phyloP scores from a whole-genome alignment of 75 land plant species.

The Sequoiadendron giganteum region DNA sequence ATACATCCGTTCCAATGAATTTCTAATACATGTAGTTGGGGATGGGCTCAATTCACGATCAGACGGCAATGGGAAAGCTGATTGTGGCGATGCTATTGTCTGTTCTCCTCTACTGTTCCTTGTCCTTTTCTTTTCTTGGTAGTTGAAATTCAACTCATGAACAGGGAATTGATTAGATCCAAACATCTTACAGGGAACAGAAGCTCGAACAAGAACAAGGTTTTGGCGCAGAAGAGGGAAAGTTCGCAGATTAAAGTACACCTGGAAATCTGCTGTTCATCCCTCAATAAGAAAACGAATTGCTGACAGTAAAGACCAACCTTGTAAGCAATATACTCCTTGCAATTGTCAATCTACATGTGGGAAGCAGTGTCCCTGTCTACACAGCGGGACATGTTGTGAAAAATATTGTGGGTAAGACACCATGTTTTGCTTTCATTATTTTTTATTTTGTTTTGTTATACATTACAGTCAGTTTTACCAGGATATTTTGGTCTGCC shows the following conservation, averaged over 20 bases:
- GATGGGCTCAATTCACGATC: slow-evolving; percentile 36
- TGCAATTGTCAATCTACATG: slow-evolving; percentile 84
- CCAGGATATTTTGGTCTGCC: not conserved
- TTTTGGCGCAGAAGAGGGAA: slow-evolving; percentile 70
- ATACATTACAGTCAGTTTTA: not conserved
- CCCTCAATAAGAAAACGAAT: slow-evolving; percentile 77
- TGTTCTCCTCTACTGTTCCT: not conserved
- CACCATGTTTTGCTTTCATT: not conserved
- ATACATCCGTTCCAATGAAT: slow-evolving; percentile 53
- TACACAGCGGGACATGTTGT: slow-evolving; percentile 91
- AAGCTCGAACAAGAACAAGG: slow-evolving; percentile 63
- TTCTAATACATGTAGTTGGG: slow-evolving; percentile 22
- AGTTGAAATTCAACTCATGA: not conserved
- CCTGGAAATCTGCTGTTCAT: slow-evolving; percentile 91
- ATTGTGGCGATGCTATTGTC: slow-evolving; percentile 32
- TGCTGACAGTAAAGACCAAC: slow-evolving; percentile 84
- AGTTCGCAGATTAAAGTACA: slow-evolving; percentile 89
- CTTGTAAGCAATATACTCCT: slow-evolving; percentile 91
- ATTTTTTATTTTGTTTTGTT: not conserved
- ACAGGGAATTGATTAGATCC: not conserved
- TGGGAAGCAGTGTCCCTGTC: slow-evolving; percentile 89
- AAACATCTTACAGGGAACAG: slow-evolving; percentile 30
- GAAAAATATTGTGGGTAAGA: slow-evolving; percentile 99
- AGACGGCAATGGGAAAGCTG: slow-evolving; percentile 52
- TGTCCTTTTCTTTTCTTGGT: not conserved